These are phyloP conservation scores for Orbilia blumenaviensis DNA, from an alignment of 2,329 filamentous ascomycete species.

Conservation along the genomic window DNA sequence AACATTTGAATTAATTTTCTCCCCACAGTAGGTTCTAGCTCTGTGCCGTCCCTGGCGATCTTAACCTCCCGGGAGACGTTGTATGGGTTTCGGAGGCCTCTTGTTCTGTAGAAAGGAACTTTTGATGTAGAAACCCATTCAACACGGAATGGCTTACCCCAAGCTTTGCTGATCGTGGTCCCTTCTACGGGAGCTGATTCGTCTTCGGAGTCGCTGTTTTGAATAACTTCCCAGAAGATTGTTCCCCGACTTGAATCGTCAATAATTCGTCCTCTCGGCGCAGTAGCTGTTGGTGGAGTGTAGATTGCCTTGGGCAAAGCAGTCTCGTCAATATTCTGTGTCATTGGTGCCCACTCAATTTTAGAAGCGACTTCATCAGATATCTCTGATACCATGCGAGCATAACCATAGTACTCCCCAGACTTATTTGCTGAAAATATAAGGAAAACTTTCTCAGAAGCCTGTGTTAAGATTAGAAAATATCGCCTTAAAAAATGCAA, in stretches of 20 bases:
- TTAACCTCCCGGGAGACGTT: conserved; percentile 96
- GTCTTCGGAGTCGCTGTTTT: conserved; percentile 65
- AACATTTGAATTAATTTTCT: conserved; percentile 81
- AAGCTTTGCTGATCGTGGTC: conserved; percentile 69
- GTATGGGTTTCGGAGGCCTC: conserved; percentile 89
- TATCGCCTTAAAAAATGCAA: conserved; percentile 41
- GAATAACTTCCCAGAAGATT: conserved; percentile 92
- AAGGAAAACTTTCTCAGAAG: conserved; percentile 83
- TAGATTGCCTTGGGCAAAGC: conserved; percentile 81
- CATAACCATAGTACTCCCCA: conserved; percentile 95
- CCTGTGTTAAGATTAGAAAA: conserved; percentile 63
- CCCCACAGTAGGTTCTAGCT: conserved; percentile 84
- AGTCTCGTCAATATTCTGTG: conserved; percentile 66
- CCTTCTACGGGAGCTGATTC: conserved; percentile 60
- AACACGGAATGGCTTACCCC: conserved; percentile 90
- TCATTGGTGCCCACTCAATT: conserved; percentile 74
- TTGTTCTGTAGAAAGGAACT: conserved; percentile 86
- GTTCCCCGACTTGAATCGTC: conserved; percentile 93
- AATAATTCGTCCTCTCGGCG: conserved; percentile 85
- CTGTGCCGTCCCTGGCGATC: conserved; percentile 92
- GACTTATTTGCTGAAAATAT: conserved; percentile 98
- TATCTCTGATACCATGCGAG: conserved; percentile 86
- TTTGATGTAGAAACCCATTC: conserved; percentile 87
- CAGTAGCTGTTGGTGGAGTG: conserved; percentile 78
- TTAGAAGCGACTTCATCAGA: conserved; percentile 76